A percentile compares a stretch with the other conserved stretches of the same genome.
Conservation (phyloP, 129 eudicot genomes). For the Ambrosia artemisiifolia region DNA sequence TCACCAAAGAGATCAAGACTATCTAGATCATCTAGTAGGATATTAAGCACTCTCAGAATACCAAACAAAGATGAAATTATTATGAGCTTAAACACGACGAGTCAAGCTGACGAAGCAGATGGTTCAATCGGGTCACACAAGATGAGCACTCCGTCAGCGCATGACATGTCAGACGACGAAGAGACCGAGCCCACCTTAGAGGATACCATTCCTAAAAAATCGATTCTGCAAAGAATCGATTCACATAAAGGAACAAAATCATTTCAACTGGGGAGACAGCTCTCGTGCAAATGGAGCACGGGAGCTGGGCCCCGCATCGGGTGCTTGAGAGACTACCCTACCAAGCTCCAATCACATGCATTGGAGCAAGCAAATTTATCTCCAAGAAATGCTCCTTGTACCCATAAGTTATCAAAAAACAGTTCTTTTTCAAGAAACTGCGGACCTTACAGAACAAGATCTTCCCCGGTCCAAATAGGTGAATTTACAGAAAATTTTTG, state of each 20-base stretch:
- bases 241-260: slow-evolving; percentile 69
- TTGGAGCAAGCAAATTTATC: slow-evolving; percentile 73
- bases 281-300: slow-evolving; percentile 90
- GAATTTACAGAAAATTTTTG: slow-evolving; percentile 26
- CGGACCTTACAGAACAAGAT: slow-evolving; percentile 36
- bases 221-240: slow-evolving; percentile 57
- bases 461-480: slow-evolving; percentile 31
- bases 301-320: slow-evolving; percentile 99
- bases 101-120: slow-evolving; percentile 38
- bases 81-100: slow-evolving; percentile 11
- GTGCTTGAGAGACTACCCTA: slow-evolving; percentile 83
- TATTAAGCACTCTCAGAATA: slow-evolving; percentile 48
- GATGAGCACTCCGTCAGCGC: slow-evolving; percentile 1
- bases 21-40: slow-evolving; percentile 34
- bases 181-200: slow-evolving; percentile 23
- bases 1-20: slow-evolving; percentile 27
- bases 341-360: slow-evolving; percentile 78
- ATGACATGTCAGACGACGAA: slow-evolving; percentile 26
- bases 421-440: slow-evolving; percentile 25
- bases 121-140: slow-evolving; percentile 36
- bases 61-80: slow-evolving; percentile 50
- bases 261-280: slow-evolving; percentile 74
- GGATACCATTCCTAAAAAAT: slow-evolving; percentile 55
- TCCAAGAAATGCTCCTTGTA: slow-evolving; percentile 61
- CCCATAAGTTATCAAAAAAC: slow-evolving; percentile 12